Evolutionary conservation across 2,329 filamentous ascomycete genomes (phyloP).

Genomic region (Lojkania enalia): DNA sequence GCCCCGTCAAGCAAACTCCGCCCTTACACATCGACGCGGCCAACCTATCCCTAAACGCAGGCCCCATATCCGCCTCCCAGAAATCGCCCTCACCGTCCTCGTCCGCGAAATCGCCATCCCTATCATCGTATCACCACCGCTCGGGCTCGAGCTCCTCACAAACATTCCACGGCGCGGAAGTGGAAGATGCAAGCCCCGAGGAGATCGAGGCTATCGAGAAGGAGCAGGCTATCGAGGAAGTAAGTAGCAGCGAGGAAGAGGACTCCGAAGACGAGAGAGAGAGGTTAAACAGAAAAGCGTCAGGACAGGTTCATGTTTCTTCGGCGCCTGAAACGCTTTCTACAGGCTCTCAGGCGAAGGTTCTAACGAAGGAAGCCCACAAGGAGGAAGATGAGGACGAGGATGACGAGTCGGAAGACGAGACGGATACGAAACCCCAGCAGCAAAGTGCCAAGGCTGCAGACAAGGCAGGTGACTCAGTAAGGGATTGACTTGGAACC

Average conservation of each 20-base stretch:
- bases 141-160: background rate
- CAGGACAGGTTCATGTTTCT: background rate
- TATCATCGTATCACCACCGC: background rate
- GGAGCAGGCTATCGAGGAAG: conserved; percentile 32
- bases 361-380: conserved; percentile 2
- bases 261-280: conserved; percentile 18
- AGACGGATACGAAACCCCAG: conserved; percentile 13
- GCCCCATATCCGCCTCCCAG: conserved; percentile 14
- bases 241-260: conserved; percentile 20
- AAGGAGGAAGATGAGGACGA: conserved; percentile 9
- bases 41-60: conserved; percentile 27
- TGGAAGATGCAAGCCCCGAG: conserved; percentile 28
- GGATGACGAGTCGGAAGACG: conserved; percentile 5
- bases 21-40: conserved; percentile 30
- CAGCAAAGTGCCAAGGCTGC: conserved; percentile 30
- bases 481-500: conserved; percentile 36
- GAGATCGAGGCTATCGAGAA: conserved; percentile 39
- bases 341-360: background rate
- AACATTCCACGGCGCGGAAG: conserved; percentile 26
- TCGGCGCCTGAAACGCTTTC: background rate
- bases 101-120: conserved; percentile 12
- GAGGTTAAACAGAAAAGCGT: conserved; percentile 12
- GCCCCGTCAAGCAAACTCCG: conserved; percentile 26
- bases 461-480: conserved; percentile 40
- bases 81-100: background rate